These are phyloP conservation scores for Teunomyces cretensis DNA, from an alignment of 805 yeast species.

Conservation along the genomic window DNA sequence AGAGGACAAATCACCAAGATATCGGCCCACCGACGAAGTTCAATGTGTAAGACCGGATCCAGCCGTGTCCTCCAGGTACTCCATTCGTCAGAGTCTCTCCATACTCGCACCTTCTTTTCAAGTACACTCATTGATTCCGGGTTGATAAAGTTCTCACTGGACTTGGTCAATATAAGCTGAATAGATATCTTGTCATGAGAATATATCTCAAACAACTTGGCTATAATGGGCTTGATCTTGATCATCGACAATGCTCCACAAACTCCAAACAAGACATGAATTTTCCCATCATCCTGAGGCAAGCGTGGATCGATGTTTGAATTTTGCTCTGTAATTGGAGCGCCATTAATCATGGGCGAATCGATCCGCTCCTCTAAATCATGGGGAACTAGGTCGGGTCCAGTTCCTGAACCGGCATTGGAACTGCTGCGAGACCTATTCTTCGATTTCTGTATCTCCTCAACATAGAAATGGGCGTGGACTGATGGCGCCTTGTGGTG, in stretches of 20 bases:
- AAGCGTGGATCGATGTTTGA: constrained; percentile 60
- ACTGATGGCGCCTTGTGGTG: constrained; percentile 62
- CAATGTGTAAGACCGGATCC: constrained; percentile 94
- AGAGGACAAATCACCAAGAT: constrained; percentile 90
- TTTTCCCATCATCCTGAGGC: constrained; percentile 59
- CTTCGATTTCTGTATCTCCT: constrained; percentile 59
- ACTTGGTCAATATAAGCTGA: constrained; percentile 53
- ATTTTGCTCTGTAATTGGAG: constrained; percentile 33
- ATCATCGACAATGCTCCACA: constrained; percentile 56
- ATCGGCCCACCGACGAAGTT: constrained; percentile 95
- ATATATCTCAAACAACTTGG: constrained; percentile 52
- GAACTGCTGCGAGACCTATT: constrained; percentile 42
- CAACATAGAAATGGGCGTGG: constrained; percentile 78
- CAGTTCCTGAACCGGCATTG: constrained; percentile 19
- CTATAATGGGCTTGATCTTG: constrained; percentile 53
- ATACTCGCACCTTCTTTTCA: constrained; percentile 47
- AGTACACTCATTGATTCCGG: constrained; percentile 42
- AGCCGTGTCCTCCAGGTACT: constrained; percentile 72
- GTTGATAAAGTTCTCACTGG: constrained; percentile 53
- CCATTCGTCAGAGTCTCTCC: constrained; percentile 65
- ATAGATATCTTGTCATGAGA: constrained; percentile 49
- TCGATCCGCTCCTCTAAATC: background rate
- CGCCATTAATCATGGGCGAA: background rate
- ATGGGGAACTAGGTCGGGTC: background rate
- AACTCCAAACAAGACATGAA: constrained; percentile 56